Conservation (phyloP, 495 filamentous ascomycete species). For the Emericellopsis terricola region DNA sequence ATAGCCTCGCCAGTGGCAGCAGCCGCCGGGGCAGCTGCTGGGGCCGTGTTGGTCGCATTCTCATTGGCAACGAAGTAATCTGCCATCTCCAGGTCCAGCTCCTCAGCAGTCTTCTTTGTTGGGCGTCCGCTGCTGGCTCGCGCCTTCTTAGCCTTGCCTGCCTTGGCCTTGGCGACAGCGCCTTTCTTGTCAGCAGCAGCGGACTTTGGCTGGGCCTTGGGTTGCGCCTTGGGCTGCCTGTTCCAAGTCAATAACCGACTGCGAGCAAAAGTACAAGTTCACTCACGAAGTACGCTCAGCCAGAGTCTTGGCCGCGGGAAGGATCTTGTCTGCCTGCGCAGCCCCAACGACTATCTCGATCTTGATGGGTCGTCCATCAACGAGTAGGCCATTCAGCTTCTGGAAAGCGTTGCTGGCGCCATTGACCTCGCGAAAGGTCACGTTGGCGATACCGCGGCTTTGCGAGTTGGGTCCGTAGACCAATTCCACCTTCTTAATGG, state of each 20-base stretch:
- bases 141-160: constrained; percentile 31
- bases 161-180: constrained; percentile 16
- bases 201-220: constrained; percentile 73
- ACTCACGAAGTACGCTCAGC: constrained; percentile 63
- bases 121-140: constrained; percentile 39
- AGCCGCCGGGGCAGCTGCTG: constrained; percentile 14
- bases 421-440: constrained; percentile 52
- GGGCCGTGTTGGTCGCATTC: constrained; percentile 24
- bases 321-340: constrained; percentile 40
- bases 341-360: constrained; percentile 81
- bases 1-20: constrained; percentile 28
- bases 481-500: constrained; percentile 72
- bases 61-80: constrained; percentile 54
- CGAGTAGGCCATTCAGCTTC: constrained; percentile 68
- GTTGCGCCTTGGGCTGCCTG: constrained; percentile 49
- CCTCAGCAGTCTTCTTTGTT: constrained; percentile 80
- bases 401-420: constrained; percentile 66
- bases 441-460: constrained; percentile 68
- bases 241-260: constrained; percentile 10
- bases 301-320: constrained; percentile 53
- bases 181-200: constrained; percentile 33
- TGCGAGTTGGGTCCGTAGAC: constrained; percentile 82
- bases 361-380: constrained; percentile 86
- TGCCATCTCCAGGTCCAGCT: constrained; percentile 85
- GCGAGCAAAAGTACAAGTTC: constrained; percentile 12